Evolutionary conservation across 2,329 filamentous ascomycete species (phyloP).

Genomic region (Cladosporium colombiae): DNA sequence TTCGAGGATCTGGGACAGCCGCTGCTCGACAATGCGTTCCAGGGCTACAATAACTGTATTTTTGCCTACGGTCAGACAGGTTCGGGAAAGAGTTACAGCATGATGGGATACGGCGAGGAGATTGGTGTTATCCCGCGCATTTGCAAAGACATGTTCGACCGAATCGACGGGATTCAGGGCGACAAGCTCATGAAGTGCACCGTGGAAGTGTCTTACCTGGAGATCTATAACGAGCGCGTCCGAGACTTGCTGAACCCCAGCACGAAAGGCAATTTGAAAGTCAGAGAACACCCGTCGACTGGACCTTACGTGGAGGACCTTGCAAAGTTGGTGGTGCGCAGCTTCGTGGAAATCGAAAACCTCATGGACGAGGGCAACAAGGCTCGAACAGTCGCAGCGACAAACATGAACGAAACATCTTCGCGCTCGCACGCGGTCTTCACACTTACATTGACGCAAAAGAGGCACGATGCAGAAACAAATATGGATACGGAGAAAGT

Average conservation of each 20-base stretch:
- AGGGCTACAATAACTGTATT: constrained; percentile 99
- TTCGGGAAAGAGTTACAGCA: constrained; percentile 97
- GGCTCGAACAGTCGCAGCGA: constrained; percentile 93
- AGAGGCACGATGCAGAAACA: constrained; percentile 84
- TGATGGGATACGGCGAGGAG: constrained; percentile 99
- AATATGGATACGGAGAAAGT: constrained; percentile 98
- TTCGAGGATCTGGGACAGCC: constrained; percentile 87
- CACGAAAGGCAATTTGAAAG: constrained; percentile 94
- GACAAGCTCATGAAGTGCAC: constrained; percentile 83
- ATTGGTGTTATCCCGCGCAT: constrained; percentile 95
- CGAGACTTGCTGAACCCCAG: constrained; percentile 92
- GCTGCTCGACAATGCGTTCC: constrained; percentile 94
- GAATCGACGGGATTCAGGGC: constrained; percentile 68
- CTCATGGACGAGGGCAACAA: constrained; percentile 99
- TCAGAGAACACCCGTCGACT: constrained; percentile 95
- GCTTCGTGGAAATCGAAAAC: constrained; percentile 93
- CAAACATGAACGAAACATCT: constrained; percentile 99
- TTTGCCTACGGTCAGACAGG: constrained; percentile 98
- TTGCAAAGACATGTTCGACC: constrained; percentile 94
- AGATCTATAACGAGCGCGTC: constrained; percentile 98
- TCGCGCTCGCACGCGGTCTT: constrained; percentile 98
- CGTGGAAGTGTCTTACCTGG: constrained; percentile 95
- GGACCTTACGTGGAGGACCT: constrained; percentile 98
- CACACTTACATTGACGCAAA: constrained; percentile 92
- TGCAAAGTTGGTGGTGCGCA: constrained; percentile 89